phyloP scores from a whole-genome alignment of 2,329 filamentous ascomycete genomes.

The Penicillium sp. region DNA sequence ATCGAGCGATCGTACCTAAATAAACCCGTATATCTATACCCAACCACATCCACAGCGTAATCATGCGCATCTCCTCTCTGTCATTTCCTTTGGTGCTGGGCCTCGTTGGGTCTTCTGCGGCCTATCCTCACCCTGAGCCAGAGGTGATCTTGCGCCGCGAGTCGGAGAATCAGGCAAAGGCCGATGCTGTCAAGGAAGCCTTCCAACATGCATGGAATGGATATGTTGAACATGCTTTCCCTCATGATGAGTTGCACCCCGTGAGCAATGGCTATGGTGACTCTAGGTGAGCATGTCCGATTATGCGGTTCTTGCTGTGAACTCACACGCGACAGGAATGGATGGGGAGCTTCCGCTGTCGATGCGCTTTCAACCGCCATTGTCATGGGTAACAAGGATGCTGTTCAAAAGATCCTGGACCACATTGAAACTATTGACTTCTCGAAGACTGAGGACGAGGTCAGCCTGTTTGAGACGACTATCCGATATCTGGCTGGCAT shows the following conservation, averaged over 20 bases:
- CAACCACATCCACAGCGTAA: not conserved
- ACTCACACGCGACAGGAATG: slow-evolving; percentile 57
- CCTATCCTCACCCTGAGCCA: slow-evolving; percentile 20
- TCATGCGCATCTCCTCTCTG: slow-evolving; percentile 28
- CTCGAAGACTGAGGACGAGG: slow-evolving; percentile 56
- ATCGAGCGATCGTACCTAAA: not conserved
- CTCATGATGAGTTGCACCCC: slow-evolving; percentile 72
- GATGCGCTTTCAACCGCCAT: slow-evolving; percentile 79
- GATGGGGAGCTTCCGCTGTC: slow-evolving; percentile 80
- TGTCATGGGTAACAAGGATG: slow-evolving; percentile 68
- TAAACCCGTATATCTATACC: slow-evolving; percentile 8
- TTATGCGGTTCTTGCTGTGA: not conserved
- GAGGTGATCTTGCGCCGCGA: slow-evolving; percentile 15
- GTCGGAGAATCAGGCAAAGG: slow-evolving; percentile 37
- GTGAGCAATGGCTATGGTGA: slow-evolving; percentile 65
- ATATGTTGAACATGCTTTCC: slow-evolving; percentile 72
- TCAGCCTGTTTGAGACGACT: slow-evolving; percentile 86
- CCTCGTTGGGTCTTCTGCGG: slow-evolving; percentile 25
- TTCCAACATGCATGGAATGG: slow-evolving; percentile 72
- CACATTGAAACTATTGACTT: slow-evolving; percentile 73
- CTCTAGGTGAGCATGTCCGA: slow-evolving; percentile 58
- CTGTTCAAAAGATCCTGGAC: slow-evolving; percentile 69
- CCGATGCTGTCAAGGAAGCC: slow-evolving; percentile 64
- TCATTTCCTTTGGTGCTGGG: slow-evolving; percentile 29
- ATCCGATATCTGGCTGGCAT: slow-evolving; percentile 84